A percentile compares a stretch with the other conserved stretches of the same genome.
Evolutionary conservation across 31 red algal genomes (phyloP).

Genomic region (Endocladia muricata): DNA sequence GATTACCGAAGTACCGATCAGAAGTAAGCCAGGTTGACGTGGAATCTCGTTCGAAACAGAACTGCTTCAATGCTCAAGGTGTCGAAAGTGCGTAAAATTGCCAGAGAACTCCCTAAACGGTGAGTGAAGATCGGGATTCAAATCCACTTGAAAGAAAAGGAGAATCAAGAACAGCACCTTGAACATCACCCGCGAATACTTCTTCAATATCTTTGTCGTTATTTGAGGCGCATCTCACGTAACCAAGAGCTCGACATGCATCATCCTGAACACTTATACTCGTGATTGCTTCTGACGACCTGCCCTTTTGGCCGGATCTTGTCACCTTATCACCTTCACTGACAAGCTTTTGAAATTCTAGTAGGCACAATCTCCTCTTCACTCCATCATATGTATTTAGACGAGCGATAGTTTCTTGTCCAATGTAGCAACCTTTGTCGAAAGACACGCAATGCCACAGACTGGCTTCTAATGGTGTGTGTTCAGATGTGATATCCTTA

Average conservation of each 20-base stretch:
- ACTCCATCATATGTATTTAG: constrained; percentile 65
- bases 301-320: neutral
- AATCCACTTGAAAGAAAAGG: neutral
- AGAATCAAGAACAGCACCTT: neutral
- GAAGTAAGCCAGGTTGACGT: too few relatives aligned
- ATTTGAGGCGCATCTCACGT: neutral
- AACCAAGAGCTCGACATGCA: constrained; percentile 1
- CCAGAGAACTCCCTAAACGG: too few relatives aligned
- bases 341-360: constrained; percentile 17
- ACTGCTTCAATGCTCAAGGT: too few relatives aligned
- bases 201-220: neutral
- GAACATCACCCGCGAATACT: neutral
- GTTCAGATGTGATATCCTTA: constrained; percentile 21
- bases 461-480: constrained; percentile 58
- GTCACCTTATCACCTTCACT: neutral
- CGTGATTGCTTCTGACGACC: neutral
- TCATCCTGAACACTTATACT: neutral
- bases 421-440: constrained; percentile 68
- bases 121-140: neutral
- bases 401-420: constrained; percentile 68
- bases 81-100: too few relatives aligned
- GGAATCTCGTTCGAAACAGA: too few relatives aligned
- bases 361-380: constrained; percentile 23
- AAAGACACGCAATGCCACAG: constrained; percentile 57
- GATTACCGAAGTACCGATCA: too few relatives aligned